phyloP scores from a whole-genome alignment of 2,329 filamentous ascomycete species.

The Nemania sp. region DNA sequence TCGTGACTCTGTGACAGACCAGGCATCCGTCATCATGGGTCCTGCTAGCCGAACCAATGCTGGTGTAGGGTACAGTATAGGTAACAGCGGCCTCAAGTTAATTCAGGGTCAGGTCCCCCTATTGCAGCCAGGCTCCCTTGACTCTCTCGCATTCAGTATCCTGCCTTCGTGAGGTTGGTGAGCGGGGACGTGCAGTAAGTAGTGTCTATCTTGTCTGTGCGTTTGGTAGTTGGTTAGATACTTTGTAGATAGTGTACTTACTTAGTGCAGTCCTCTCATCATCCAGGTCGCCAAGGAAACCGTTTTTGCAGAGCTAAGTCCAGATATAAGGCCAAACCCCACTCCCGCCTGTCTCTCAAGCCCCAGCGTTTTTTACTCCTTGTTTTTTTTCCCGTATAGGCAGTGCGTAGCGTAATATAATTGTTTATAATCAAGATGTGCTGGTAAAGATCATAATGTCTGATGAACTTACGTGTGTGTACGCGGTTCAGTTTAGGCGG shows the following conservation, averaged over 20 bases:
- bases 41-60: constrained; percentile 27
- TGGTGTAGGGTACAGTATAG: constrained; percentile 24
- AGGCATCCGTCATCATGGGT: constrained; percentile 21
- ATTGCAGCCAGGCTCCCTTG: constrained; percentile 18
- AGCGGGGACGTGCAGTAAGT: constrained; percentile 17
- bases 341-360: constrained; percentile 5
- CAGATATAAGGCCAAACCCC: constrained; percentile 12
- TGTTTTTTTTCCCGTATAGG: background rate
- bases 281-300: background rate
- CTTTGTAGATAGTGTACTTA: background rate
- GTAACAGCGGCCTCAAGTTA: constrained; percentile 20
- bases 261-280: background rate
- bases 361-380: background rate
- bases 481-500: background rate
- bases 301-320: background rate
- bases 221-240: constrained; percentile 7
- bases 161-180: constrained; percentile 23
- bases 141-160: constrained; percentile 11
- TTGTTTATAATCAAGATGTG: background rate
- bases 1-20: constrained; percentile 21
- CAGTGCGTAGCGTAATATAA: background rate
- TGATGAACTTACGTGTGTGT: background rate
- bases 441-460: background rate
- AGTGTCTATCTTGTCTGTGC: constrained; percentile 17
- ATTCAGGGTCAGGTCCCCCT: constrained; percentile 28